These are phyloP conservation scores for Inonotus obliquus DNA, from an alignment of 1,284 basidiomycete species.

Conservation along the genomic window DNA sequence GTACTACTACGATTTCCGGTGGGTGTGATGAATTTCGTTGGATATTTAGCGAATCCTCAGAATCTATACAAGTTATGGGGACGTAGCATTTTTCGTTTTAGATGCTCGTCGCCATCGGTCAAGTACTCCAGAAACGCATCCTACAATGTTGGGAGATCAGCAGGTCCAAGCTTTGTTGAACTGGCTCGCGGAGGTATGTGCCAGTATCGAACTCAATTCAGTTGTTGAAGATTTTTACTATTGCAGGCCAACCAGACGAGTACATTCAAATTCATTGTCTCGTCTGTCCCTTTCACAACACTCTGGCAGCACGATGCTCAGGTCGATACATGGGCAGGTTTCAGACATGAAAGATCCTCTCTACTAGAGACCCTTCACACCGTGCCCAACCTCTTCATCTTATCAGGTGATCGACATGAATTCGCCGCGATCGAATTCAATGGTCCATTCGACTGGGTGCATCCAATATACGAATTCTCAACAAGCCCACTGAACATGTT, in stretches of 20 bases:
- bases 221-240: not conserved
- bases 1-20: constrained; percentile 63
- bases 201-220: not conserved
- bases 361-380: constrained; percentile 56
- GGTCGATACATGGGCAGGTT: constrained; percentile 71
- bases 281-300: constrained; percentile 74
- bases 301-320: constrained; percentile 71
- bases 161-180: constrained; percentile 62
- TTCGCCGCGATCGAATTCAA: constrained; percentile 70
- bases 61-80: constrained; percentile 39
- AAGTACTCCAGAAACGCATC: constrained; percentile 37
- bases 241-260: constrained; percentile 66
- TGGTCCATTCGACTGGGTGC: constrained; percentile 35
- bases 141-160: constrained; percentile 70
- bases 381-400: constrained; percentile 68
- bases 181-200: constrained; percentile 57
- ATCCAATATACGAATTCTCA: constrained; percentile 47
- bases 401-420: constrained; percentile 75
- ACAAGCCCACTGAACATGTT: constrained; percentile 73
- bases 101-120: constrained; percentile 71
- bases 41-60: no score
- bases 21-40: constrained; percentile 14
- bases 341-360: constrained; percentile 54
- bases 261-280: constrained; percentile 79
- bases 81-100: constrained; percentile 75